These are phyloP conservation scores for Tardiomyces depauwii DNA, from an alignment of 1,139 yeast species.

Conservation along the genomic window DNA sequence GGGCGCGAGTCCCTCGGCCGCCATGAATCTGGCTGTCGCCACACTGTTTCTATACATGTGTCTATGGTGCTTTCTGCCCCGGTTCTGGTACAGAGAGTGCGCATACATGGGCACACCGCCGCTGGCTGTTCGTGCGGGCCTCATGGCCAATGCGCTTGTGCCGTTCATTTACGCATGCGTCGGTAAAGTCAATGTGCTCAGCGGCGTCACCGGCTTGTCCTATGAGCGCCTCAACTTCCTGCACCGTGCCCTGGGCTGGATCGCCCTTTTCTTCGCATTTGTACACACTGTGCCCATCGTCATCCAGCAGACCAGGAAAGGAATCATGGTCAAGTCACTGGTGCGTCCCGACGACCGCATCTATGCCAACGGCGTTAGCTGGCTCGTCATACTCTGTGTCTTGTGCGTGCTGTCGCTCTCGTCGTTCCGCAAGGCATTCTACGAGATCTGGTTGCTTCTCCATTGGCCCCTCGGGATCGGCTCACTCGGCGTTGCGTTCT, in stretches of 20 bases:
- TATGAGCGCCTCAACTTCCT: background rate
- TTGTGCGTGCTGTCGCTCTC: constrained; percentile 39
- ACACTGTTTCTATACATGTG: constrained; percentile 36
- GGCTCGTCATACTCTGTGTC: constrained; percentile 36
- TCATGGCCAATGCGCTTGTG: background rate
- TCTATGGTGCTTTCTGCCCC: constrained; percentile 39
- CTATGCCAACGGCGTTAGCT: constrained; percentile 30
- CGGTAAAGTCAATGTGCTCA: background rate
- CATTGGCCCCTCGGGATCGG: constrained; percentile 54
- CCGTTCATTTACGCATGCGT: background rate
- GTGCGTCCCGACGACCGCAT: constrained; percentile 8
- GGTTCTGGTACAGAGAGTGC: constrained; percentile 46
- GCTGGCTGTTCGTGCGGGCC: background rate
- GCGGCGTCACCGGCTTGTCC: background rate
- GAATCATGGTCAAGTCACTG: constrained; percentile 6
- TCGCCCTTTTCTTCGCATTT: constrained; percentile 37
- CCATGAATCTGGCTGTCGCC: constrained; percentile 33
- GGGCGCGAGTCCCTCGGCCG: constrained; percentile 44
- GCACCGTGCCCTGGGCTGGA: constrained; percentile 55
- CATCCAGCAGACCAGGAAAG: no score
- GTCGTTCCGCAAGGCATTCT: constrained; percentile 32
- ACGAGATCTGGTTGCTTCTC: constrained; percentile 43
- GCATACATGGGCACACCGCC: constrained; percentile 40
- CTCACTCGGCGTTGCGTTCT: constrained; percentile 39
- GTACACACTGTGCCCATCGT: constrained; percentile 48